phyloP scores from a whole-genome alignment of 257 asterid species.

The Solanum sejunctum region DNA sequence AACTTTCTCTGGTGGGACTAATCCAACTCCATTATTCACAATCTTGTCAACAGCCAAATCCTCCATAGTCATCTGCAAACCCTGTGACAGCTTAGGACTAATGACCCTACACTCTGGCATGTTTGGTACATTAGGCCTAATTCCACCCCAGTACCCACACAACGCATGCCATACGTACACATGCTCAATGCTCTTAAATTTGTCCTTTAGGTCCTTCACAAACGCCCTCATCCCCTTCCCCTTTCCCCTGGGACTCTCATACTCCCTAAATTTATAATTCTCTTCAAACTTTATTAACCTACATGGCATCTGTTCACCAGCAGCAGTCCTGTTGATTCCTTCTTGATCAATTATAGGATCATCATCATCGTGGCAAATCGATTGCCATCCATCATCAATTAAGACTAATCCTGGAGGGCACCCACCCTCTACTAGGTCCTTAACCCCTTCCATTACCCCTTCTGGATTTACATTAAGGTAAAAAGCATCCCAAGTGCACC shows the following conservation, averaged over 20 bases:
- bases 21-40: constrained; percentile 59
- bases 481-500: constrained; percentile 83
- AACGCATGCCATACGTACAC: constrained; percentile 81
- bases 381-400: constrained; percentile 86
- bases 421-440: constrained; percentile 6
- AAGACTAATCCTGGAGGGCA: constrained; percentile 43
- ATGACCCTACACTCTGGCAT: constrained; percentile 41
- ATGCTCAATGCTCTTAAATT: constrained; percentile 2
- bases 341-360: constrained; percentile 39
- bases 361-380: constrained; percentile 18
- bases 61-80: constrained; percentile 33
- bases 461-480: constrained; percentile 39
- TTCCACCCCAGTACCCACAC: constrained; percentile 82
- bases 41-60: constrained; percentile 52
- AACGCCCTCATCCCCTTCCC: neutral
- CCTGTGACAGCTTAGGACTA: constrained; percentile 47
- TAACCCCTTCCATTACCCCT: constrained; percentile 45
- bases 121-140: constrained; percentile 21
- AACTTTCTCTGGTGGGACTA: constrained; percentile 35
- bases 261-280: constrained; percentile 7
- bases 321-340: constrained; percentile 12
- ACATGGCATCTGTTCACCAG: constrained; percentile 38
- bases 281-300: neutral
- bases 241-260: neutral
- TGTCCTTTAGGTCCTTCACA: neutral